Base-by-base conservation (phyloP, 1,139 yeast genomes). In the Hyphopichia buzzinii region DNA sequence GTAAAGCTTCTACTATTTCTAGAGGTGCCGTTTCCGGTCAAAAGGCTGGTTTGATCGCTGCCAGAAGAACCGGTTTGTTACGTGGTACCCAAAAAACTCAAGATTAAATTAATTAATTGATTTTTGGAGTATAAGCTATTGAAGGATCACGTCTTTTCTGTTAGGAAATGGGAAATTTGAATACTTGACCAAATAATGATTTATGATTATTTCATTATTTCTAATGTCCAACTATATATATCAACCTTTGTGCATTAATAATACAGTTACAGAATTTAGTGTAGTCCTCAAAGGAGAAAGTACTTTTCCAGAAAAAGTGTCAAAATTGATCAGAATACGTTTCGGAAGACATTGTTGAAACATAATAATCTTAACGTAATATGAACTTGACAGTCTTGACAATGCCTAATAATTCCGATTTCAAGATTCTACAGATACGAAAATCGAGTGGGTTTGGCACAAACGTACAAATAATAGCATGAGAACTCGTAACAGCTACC, bases 1-100 rank as follows among this genome's bases (percentile, higher is more conserved):
- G 96, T 86, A 87, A 88, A 83, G 96, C 96, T 65, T 88, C 96
- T 61, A 87, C 96, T 64, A 87, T 87, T 63, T 81, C 94, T 59
- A 85, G 96, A 83, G 92, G 90, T 71, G 95, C 96, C 59, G 96
- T 87, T 67, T 76, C 96, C 62, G 96, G 96, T 84, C 96, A 88
- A 78, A 88, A 88, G 92, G 94, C 90, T 71, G 96, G 96, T 88
- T 86, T 88, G 71, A 88, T 88, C 71, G 96, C 96, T 63, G 96
- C 96, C 72, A 86, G 96, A 84, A 86, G 96, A 82, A 88, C 96
- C 63, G 96, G 96, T 88, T 83, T 88, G 74, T 82, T 88, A 74
- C 86, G 96, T 77, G 96, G 96, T 84, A 84, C 96, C 64, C 94
- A 86, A 76, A 85, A 87, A 82, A 77, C 85, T 72, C 82, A 80